phyloP scores from a whole-genome alignment of 768 basidiomycete genomes.

The Ramaria sp. region DNA sequence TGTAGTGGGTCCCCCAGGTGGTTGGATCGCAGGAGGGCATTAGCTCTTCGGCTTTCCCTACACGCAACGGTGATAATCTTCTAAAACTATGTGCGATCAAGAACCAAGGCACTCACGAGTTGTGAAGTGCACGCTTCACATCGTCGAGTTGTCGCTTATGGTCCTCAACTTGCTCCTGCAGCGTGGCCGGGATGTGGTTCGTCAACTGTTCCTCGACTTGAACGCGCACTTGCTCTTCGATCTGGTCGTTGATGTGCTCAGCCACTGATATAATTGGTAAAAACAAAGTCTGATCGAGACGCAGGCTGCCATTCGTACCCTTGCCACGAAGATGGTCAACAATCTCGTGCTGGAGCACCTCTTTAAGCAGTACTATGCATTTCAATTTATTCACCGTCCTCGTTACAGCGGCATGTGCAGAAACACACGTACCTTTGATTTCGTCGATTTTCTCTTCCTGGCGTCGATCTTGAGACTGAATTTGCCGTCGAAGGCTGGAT shows the following conservation, averaged over 20 bases:
- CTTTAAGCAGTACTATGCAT: constrained; percentile 34
- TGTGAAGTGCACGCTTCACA: constrained; percentile 38
- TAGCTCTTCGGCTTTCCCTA: constrained; percentile 50
- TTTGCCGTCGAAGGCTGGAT: constrained; percentile 32
- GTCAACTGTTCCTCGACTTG: constrained; percentile 40
- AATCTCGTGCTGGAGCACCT: constrained; percentile 33
- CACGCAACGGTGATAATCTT: not conserved
- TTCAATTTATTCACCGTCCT: not conserved
- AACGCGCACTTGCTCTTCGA: constrained; percentile 40
- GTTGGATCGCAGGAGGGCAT: constrained; percentile 34
- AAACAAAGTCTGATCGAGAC: not conserved
- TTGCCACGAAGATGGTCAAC: constrained; percentile 33
- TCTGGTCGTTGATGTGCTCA: constrained; percentile 33
- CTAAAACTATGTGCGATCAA: not conserved
- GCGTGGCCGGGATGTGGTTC: constrained; percentile 32
- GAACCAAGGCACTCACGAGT: constrained; percentile 35
- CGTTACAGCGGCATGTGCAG: not conserved
- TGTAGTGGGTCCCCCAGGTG: constrained; percentile 31
- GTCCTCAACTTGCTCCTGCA: constrained; percentile 38
- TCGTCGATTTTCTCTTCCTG: constrained; percentile 36
- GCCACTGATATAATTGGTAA: constrained; percentile 24
- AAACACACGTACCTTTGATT: constrained; percentile 32
- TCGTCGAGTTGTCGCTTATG: constrained; percentile 36
- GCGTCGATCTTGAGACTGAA: constrained; percentile 32
- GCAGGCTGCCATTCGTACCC: constrained; percentile 23